Conservation (phyloP, 2,329 filamentous ascomycete genomes). For the Bipolaris victoriae region DNA sequence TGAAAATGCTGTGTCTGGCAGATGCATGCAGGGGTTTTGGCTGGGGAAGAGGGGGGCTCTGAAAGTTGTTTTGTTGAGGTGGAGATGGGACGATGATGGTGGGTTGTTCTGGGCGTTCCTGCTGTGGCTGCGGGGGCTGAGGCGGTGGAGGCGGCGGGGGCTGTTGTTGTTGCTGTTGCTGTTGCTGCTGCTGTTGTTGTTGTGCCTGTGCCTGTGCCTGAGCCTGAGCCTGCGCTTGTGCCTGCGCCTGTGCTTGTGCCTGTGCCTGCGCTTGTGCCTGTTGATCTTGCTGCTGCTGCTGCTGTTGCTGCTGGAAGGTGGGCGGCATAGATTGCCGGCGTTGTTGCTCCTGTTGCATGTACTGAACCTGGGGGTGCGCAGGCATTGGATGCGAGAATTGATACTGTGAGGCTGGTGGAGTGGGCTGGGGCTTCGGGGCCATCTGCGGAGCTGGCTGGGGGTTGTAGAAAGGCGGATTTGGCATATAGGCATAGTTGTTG, state of each 20-base stretch:
- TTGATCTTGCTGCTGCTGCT: constrained; percentile 68
- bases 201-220: constrained; percentile 55
- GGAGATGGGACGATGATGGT: constrained; percentile 55
- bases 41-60: constrained; percentile 62
- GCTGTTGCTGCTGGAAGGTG: constrained; percentile 65
- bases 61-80: constrained; percentile 59
- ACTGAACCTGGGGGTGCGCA: constrained; percentile 61
- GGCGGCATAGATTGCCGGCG: constrained; percentile 74
- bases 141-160: constrained; percentile 76
- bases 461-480: constrained; percentile 85
- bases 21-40: constrained; percentile 67
- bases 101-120: constrained; percentile 58
- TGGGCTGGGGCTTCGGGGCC: constrained; percentile 48
- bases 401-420: constrained; percentile 52
- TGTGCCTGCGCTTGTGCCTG: constrained; percentile 54
- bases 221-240: constrained; percentile 7
- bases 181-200: constrained; percentile 63
- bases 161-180: constrained; percentile 74
- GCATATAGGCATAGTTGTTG: constrained; percentile 82
- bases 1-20: constrained; percentile 92
- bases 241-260: constrained; percentile 66
- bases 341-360: constrained; percentile 78
- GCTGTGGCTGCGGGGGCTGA: constrained; percentile 71
- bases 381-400: constrained; percentile 54
- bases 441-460: constrained; percentile 62